Evolutionary conservation across 208 protist genomes (phyloP).

Genomic region (Wallacemonas sp.): DNA sequence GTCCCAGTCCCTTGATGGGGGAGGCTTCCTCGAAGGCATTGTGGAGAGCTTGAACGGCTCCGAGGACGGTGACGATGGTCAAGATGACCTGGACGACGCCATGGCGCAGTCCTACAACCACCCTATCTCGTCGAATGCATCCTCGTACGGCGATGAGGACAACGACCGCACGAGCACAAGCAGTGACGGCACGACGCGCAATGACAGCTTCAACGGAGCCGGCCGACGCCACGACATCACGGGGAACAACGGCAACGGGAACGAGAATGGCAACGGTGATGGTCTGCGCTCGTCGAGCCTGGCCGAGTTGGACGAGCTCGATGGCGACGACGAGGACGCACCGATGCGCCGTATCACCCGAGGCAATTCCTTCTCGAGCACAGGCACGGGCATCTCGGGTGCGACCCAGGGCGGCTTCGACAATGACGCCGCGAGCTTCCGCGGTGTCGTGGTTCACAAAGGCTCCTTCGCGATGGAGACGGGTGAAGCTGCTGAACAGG

Average conservation of each 20-base stretch:
- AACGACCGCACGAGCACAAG: not conserved
- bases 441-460: not conserved
- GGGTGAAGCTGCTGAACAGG: too few relatives aligned
- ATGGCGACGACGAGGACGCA: not conserved
- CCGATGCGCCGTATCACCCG: not conserved
- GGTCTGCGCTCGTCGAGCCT: not conserved
- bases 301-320: not conserved
- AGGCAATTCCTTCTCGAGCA: not conserved
- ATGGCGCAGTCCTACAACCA: slow-evolving; percentile 7
- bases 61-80: not conserved
- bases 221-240: too few relatives aligned
- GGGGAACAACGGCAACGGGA: not conserved
- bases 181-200: too few relatives aligned
- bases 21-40: slow-evolving; percentile 15
- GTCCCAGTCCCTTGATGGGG: slow-evolving; percentile 1
- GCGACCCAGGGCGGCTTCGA: not conserved
- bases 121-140: not conserved
- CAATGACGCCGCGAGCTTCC: not conserved
- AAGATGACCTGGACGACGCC: slow-evolving; percentile 5
- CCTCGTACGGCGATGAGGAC: slow-evolving; percentile 14
- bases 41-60: slow-evolving; percentile 13
- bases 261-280: too few relatives aligned
- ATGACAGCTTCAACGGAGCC: too few relatives aligned
- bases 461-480: too few relatives aligned
- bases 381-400: not conserved